A percentile compares a stretch with the other conserved stretches of the same genome.
phyloP scores from a whole-genome alignment of 106 monocot genomes.

The Allium cepa region DNA sequence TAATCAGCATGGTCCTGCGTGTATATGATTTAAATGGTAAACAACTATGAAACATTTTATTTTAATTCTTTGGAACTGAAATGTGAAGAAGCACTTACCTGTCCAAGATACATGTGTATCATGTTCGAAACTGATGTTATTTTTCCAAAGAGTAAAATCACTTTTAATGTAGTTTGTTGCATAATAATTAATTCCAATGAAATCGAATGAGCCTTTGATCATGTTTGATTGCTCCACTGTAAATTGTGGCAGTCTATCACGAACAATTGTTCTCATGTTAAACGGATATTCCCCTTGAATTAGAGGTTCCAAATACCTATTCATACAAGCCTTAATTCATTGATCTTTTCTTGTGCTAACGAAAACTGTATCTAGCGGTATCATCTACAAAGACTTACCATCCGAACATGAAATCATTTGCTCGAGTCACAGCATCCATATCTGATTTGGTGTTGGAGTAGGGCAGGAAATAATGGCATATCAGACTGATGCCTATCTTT shows the following conservation, averaged over 20 bases:
- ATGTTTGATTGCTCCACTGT: slow-evolving; percentile 17
- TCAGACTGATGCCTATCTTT: slow-evolving; percentile 18
- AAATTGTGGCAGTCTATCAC: slow-evolving; percentile 29
- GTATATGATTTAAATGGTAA: background rate
- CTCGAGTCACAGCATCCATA: slow-evolving; percentile 15
- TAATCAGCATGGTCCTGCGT: background rate
- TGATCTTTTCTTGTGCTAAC: too few species aligned
- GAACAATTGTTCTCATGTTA: slow-evolving; percentile 20
- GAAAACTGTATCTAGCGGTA: too few species aligned
- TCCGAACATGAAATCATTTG: slow-evolving; percentile 27
- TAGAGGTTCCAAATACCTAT: slow-evolving; percentile 44
- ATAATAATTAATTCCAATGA: slow-evolving; percentile 47
- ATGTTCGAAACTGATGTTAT: background rate
- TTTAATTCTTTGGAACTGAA: background rate
- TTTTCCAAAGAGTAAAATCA: background rate
- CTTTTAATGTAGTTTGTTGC: slow-evolving; percentile 10
- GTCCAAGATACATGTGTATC: background rate
- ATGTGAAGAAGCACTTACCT: background rate
- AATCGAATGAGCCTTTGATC: slow-evolving; percentile 29
- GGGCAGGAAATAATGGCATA: slow-evolving; percentile 2
- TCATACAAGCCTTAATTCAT: too few species aligned
- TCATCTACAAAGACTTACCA: slow-evolving; percentile 7
- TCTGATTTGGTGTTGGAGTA: slow-evolving; percentile 17
- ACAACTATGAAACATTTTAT: background rate
- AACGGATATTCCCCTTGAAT: slow-evolving; percentile 35